Evolutionary conservation across 805 yeast species (phyloP), one percentile per base, ranked within the genome.

Genomic region (Kuraishia borneana): DNA sequence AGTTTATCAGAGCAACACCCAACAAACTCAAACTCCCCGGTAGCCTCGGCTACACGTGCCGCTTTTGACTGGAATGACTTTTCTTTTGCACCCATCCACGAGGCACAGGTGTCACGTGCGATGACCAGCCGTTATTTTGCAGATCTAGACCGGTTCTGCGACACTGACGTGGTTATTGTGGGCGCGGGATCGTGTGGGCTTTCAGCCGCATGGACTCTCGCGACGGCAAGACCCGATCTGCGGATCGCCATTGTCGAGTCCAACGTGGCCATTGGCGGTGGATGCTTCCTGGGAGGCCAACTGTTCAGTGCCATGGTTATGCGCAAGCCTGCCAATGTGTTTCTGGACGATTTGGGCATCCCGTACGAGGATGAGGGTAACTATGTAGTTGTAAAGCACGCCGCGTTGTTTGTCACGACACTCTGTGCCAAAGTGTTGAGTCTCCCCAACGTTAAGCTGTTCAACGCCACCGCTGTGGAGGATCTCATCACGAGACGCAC

Each of bases 161-260:
- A 79, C 46, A 68, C 81, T 9, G 89, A 80, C 47, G 69, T 80
- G 31, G 81, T 80, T 30, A 74, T 80, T 46, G 70, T 80, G 39
- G 89, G 89, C 38, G 87, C 85, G 19, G 87, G 88, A 26, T 76
- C 83, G 18, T 75, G 83, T 29, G 88, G 88, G 30, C 62, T 80
- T 39, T 70, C 81, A 36, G 82, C 85, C 20, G 88, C 87, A n/a
- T 80, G 73, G 50, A 72, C 69, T 26, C 62, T 80, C 45, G 85
- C 82, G 33, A 75, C 68, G 52, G 72, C 77, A 48, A 70, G 88
- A 53, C 88, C 89, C 12, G 85, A 80, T 43, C 61, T 80, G 45
- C 79, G 75, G 53, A 71, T 80, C 42, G 83, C 84, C 40, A 73
- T 77, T 42, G 67, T 80, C 38, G 89, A 80, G 58, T 77, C 83